These are phyloP conservation scores for Medicago ruthenica DNA, from an alignment of 306 rosid genomes.

Conservation along the genomic window DNA sequence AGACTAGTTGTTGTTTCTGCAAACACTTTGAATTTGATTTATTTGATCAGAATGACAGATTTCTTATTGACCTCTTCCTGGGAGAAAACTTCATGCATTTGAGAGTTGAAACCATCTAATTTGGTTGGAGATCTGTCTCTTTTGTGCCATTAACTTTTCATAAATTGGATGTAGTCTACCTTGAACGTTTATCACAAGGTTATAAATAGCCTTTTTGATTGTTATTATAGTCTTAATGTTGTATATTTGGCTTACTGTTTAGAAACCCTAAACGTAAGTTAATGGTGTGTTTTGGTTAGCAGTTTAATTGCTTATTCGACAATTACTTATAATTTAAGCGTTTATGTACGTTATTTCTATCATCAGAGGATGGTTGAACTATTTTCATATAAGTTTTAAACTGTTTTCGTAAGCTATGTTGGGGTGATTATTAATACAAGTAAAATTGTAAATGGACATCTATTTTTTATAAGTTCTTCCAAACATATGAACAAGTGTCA, in stretches of 20 bases:
- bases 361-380: too few species aligned
- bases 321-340: neutral
- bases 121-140: slow-evolving; percentile 15
- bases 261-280: neutral
- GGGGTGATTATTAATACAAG: too few species aligned
- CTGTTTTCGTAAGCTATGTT: too few species aligned
- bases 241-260: neutral
- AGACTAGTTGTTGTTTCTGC: slow-evolving; percentile 32
- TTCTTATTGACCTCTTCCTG: slow-evolving; percentile 1
- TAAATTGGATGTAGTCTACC: slow-evolving; percentile 6
- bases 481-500: too few species aligned
- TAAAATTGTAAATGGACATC: too few species aligned
- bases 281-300: neutral
- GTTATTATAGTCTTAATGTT: neutral
- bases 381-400: too few species aligned
- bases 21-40: slow-evolving; percentile 26
- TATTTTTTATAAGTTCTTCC: too few species aligned
- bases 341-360: neutral
- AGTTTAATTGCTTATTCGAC: neutral
- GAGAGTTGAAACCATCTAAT: slow-evolving; percentile 33
- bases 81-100: neutral
- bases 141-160: slow-evolving; percentile 20
- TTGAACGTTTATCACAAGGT: neutral
- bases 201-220: neutral
- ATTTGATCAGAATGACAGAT: slow-evolving; percentile 13